Evolutionary conservation across 768 basidiomycete genomes (phyloP).

Genomic region (Tulasnella sp.): DNA sequence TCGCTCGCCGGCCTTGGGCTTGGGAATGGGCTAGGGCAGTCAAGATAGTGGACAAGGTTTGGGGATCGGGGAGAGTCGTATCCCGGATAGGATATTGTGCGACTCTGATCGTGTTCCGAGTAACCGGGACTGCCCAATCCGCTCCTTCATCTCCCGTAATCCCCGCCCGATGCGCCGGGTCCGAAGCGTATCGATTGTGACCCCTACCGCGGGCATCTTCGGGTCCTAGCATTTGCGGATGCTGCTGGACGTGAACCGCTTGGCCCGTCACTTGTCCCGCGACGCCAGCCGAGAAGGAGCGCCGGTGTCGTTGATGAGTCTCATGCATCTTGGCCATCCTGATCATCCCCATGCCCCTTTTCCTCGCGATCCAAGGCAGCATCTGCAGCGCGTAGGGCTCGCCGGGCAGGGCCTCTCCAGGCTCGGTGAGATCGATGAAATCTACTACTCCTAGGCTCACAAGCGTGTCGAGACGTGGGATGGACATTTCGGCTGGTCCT

Average conservation of each 20-base stretch:
- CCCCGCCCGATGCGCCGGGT: background rate
- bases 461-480: background rate
- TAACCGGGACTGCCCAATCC: background rate
- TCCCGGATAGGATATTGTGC: background rate
- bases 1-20: background rate
- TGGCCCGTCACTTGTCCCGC: background rate
- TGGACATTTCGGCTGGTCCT: background rate
- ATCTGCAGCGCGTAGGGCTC: background rate
- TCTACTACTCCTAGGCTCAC: background rate
- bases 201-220: background rate
- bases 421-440: slow-evolving; percentile 15
- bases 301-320: background rate
- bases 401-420: background rate
- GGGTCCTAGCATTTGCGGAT: background rate
- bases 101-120: background rate
- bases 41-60: background rate
- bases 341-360: background rate
- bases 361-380: background rate
- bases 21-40: slow-evolving; percentile 2
- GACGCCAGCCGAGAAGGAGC: background rate
- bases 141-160: background rate
- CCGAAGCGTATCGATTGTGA: background rate
- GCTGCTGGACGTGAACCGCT: background rate
- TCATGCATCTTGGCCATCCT: background rate
- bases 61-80: background rate